Conservation (phyloP, 441 rosid species). For the Capsella rubella region DNA sequence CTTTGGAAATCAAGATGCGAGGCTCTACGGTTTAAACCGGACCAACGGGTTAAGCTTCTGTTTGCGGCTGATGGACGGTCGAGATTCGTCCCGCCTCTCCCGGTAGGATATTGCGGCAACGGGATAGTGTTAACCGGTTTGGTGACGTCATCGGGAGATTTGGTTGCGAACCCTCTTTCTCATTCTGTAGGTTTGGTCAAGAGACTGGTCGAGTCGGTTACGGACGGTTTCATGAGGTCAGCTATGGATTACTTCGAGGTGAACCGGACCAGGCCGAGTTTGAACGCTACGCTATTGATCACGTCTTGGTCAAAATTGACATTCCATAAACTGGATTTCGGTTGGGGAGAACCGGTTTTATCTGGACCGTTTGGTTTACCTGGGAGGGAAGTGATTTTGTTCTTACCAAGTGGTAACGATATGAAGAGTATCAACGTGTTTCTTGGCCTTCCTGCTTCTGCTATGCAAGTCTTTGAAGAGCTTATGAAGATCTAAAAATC, state of each 20-base stretch:
- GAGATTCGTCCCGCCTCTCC: slow-evolving; percentile 68
- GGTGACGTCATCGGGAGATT: slow-evolving; percentile 62
- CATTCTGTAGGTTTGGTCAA: slow-evolving; percentile 62
- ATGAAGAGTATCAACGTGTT: slow-evolving; percentile 66
- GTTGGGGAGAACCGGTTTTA: slow-evolving; percentile 78
- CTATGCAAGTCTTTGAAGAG: slow-evolving; percentile 68
- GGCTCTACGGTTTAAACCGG: slow-evolving; percentile 64
- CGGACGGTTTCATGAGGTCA: slow-evolving; percentile 70
- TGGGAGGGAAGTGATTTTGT: slow-evolving; percentile 68
- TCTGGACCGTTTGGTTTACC: slow-evolving; percentile 83
- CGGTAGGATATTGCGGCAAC: slow-evolving; percentile 70
- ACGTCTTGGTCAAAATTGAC: slow-evolving; percentile 83
- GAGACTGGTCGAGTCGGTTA: slow-evolving; percentile 59
- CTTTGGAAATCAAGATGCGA: slow-evolving; percentile 77
- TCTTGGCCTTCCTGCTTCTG: slow-evolving; percentile 75
- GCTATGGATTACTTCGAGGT: slow-evolving; percentile 81
- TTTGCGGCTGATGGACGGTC: slow-evolving; percentile 82
- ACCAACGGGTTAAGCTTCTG: slow-evolving; percentile 72
- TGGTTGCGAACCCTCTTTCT: slow-evolving; percentile 59
- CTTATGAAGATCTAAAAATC: no score
- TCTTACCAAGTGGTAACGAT: slow-evolving; percentile 60
- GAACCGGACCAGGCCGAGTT: slow-evolving; percentile 69
- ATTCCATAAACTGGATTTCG: slow-evolving; percentile 68
- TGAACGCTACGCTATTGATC: slow-evolving; percentile 66
- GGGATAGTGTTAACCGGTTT: slow-evolving; percentile 69